Conservation (phyloP, 2,329 filamentous ascomycete genomes). For the Lasiodiplodia gonubiensis region DNA sequence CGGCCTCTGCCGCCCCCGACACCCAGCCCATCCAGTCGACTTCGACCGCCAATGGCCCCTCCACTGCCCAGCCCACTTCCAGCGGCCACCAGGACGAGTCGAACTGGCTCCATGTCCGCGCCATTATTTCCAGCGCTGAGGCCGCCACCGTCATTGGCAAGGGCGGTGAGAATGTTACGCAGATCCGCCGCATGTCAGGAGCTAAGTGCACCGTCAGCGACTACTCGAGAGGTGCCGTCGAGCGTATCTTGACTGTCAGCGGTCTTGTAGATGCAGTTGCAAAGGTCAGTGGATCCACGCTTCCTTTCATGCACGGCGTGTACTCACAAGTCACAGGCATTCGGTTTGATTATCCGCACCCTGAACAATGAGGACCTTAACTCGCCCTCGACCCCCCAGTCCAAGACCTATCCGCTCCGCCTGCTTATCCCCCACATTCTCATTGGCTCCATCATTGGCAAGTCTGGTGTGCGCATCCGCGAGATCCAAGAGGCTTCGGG, state of each 20-base stretch:
- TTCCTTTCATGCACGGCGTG: constrained; percentile 37
- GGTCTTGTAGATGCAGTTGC: constrained; percentile 95
- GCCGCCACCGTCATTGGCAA: constrained; percentile 98
- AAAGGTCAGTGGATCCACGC: constrained; percentile 67
- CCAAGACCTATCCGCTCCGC: constrained; percentile 95
- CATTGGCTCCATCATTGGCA: constrained; percentile 98
- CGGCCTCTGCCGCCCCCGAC: constrained; percentile 52
- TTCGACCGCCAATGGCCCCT: constrained; percentile 58
- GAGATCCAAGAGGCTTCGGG: constrained; percentile 99
- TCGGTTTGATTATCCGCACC: constrained; percentile 96
- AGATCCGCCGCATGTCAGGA: constrained; percentile 91
- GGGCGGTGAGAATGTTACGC: constrained; percentile 96
- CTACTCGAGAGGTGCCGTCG: constrained; percentile 94
- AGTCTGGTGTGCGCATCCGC: constrained; percentile 91
- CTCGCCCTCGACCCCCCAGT: constrained; percentile 85
- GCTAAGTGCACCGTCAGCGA: constrained; percentile 99
- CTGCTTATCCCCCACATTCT: constrained; percentile 95
- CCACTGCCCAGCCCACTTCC: constrained; percentile 47
- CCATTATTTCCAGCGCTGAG: constrained; percentile 96
- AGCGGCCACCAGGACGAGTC: constrained; percentile 79
- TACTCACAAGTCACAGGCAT: constrained; percentile 66
- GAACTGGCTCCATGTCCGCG: constrained; percentile 94
- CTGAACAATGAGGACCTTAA: constrained; percentile 95
- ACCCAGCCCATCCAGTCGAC: constrained; percentile 66
- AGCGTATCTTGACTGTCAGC: constrained; percentile 96